Evolutionary conservation across 1,139 yeast genomes (phyloP).

Genomic region (Candida dubliniensis): DNA sequence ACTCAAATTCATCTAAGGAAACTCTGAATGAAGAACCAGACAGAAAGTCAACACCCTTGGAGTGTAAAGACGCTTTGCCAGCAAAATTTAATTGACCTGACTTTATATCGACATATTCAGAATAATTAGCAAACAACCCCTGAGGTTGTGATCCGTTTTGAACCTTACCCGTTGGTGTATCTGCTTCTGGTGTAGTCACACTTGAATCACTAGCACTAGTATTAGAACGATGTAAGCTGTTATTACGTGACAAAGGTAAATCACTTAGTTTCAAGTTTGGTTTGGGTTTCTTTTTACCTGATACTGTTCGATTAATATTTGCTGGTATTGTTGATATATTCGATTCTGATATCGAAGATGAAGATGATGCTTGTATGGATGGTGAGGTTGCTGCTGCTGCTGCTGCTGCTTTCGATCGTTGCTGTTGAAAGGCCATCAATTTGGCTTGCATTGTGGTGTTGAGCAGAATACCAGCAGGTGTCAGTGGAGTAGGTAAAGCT

Average conservation of each 20-base stretch:
- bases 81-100: conserved; percentile 90
- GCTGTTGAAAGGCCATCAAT: conserved; percentile 71
- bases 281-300: conserved; percentile 15
- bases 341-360: background rate
- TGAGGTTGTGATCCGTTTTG: conserved; percentile 26
- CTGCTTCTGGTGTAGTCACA: conserved; percentile 9
- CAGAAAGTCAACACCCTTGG: conserved; percentile 88
- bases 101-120: conserved; percentile 85
- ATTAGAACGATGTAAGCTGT: conserved; percentile 11
- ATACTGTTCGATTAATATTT: background rate
- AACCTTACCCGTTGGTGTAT: conserved; percentile 1
- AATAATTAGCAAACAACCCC: conserved; percentile 75
- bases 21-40: conserved; percentile 86
- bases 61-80: conserved; percentile 89
- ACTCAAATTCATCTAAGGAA: conserved; percentile 82
- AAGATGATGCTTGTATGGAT: background rate
- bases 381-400: conserved; percentile 10
- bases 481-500: background rate
- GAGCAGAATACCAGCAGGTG: background rate
- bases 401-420: conserved; percentile 40
- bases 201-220: conserved; percentile 7
- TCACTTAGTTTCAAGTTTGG: conserved; percentile 37
- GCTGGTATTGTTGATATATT: conserved; percentile 34
- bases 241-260: conserved; percentile 10
- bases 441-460: conserved; percentile 60